A percentile compares a stretch with the other conserved stretches of the same genome.
Conservation (phyloP, 2,329 filamentous ascomycete genomes). For the Penicillium sp. region DNA sequence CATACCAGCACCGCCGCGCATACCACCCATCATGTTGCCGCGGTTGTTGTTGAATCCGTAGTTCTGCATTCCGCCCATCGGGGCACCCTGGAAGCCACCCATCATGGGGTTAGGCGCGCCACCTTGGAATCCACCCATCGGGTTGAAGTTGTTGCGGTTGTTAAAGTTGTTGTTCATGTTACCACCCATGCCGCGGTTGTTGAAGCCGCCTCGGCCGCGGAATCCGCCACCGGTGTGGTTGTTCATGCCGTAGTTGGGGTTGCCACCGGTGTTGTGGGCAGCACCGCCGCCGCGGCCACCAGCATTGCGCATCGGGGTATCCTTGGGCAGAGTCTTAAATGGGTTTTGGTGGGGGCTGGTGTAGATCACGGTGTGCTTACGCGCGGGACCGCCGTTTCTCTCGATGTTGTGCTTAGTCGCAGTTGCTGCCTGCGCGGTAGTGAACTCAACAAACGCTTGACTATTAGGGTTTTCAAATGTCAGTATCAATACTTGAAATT, state of each 20-base stretch:
- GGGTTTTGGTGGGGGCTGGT: constrained; percentile 77
- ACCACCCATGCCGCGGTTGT: constrained; percentile 47
- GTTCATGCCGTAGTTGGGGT: constrained; percentile 39
- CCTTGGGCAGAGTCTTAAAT: constrained; percentile 88
- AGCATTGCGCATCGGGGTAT: constrained; percentile 71
- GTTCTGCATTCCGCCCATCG: constrained; percentile 54
- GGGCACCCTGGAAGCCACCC: constrained; percentile 43
- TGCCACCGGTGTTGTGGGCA: constrained; percentile 38
- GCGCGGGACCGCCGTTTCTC: constrained; percentile 57
- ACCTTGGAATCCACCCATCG: constrained; percentile 52
- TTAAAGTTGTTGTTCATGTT: constrained; percentile 24
- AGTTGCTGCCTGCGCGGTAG: constrained; percentile 78
- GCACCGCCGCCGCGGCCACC: constrained; percentile 53
- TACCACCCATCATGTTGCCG: constrained; percentile 56
- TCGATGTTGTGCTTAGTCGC: constrained; percentile 83
- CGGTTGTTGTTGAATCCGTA: constrained; percentile 55
- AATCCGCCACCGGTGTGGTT: constrained; percentile 33
- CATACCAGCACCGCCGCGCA: constrained; percentile 58
- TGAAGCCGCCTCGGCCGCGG: constrained; percentile 53
- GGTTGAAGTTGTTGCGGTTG: constrained; percentile 24
- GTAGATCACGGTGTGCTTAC: constrained; percentile 71
- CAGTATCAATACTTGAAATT: background rate
- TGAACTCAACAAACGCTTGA: constrained; percentile 82
- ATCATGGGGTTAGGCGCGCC: constrained; percentile 48
- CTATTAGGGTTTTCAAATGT: constrained; percentile 34